Conservation (phyloP, 331 rosid species). For the Arachis monticola region DNA sequence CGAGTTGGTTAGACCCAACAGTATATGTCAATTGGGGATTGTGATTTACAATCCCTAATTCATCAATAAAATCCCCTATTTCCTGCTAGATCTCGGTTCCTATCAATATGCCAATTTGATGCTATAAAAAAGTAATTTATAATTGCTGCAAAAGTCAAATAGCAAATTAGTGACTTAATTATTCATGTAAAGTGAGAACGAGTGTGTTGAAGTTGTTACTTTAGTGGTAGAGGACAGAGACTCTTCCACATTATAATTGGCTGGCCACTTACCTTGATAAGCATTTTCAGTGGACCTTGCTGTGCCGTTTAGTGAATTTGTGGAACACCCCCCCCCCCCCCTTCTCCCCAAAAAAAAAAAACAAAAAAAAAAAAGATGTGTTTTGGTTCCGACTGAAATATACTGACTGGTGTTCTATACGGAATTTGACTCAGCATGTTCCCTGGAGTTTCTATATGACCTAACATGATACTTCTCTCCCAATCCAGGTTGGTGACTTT, state of each 20-base stretch:
- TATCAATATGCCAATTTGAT: neutral
- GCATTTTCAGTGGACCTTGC: neutral
- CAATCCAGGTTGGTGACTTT: constrained; percentile 76
- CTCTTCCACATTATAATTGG: constrained; percentile 17
- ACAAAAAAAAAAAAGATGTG: neutral
- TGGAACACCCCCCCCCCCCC: too few relatives aligned
- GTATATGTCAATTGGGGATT: too few relatives aligned
- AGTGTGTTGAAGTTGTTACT: neutral
- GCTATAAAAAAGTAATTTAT: constrained; percentile 2
- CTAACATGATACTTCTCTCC: constrained; percentile 25
- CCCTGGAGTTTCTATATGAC: constrained; percentile 25
- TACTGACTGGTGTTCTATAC: constrained; percentile 5
- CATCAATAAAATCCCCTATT: too few relatives aligned
- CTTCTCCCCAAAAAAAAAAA: too few relatives aligned
- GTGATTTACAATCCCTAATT: too few relatives aligned
- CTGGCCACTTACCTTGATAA: constrained; percentile 13
- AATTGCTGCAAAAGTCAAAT: constrained; percentile 19
- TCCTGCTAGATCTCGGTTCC: too few relatives aligned
- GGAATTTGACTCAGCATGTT: constrained; percentile 11
- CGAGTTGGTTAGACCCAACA: too few relatives aligned
- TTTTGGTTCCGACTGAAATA: constrained; percentile 28
- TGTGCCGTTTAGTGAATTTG: constrained; percentile 2
- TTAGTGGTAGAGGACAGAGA: constrained; percentile 9
- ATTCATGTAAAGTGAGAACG: constrained; percentile 4
- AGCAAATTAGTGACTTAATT: constrained; percentile 16